Base-by-base conservation (phyloP, 169 alveolate genomes). In the Plasmodium vivax region DNA sequence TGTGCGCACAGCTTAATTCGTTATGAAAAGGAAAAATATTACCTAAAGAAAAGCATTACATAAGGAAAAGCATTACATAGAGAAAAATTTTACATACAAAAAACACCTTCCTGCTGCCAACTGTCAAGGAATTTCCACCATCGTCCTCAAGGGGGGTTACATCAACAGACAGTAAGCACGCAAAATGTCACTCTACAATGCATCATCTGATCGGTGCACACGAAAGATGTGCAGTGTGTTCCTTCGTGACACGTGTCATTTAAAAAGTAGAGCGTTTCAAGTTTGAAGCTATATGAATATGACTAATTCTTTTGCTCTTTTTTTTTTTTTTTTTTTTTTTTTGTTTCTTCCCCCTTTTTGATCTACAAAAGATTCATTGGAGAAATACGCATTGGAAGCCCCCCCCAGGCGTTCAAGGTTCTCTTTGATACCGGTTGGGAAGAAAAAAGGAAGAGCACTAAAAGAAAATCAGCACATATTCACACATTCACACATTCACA, bases 301-400 rank as follows among this genome's bases (percentile, higher is more conserved):
- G 56, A 47, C 8, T 43, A 43, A 27, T 56, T 12, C 51, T 12
- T 43, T 68, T 43, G 1, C n/a, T 1, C 36, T 45, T 43, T 41
- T n/a, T 19, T n/a, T 19, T 23, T 43, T 72, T 47, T 19, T 47
- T 19, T 45, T 38, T 71, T 8, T 83, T 73, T 74, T 56, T 45
- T 74, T 38, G 51, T 73, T 62, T 8, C 73, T 8, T 83, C 45
- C 74, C 62, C 68, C n/a, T 34, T 85, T 51, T 75, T 74, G 62
- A 54, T 74, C 51, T 90, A 7, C 82, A 47, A 68, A 41, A 90
- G 94, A 80, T 90, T 90, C 51, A 90, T 90, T 80, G 94, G 94
- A 16, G 94, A 90, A 90, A 90, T 90, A 90, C 30, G 34, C 54
- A 92, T 97, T 27, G 98, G 98, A 43, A 96, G 96, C 56, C 98